These are phyloP conservation scores for Ceratonia siliqua DNA, from an alignment of 306 rosid species.

Conservation along the genomic window DNA sequence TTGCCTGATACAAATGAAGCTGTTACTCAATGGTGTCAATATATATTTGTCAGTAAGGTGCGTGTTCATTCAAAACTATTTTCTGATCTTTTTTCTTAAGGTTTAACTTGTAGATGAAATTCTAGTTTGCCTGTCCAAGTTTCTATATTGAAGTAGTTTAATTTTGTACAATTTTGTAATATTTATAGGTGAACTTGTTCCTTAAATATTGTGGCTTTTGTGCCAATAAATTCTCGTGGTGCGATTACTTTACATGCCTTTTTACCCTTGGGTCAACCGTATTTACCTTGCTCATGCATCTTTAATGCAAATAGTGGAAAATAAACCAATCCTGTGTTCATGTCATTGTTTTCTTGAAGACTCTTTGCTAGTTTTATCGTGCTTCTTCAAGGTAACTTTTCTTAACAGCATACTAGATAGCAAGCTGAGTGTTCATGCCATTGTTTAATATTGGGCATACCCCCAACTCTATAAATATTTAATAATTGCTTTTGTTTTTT, in stretches of 20 bases:
- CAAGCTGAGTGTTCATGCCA: too few relatives aligned
- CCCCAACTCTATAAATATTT: too few relatives aligned
- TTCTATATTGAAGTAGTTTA: background rate
- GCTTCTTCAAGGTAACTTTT: too few relatives aligned
- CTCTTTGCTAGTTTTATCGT: too few relatives aligned
- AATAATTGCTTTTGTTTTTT: too few relatives aligned
- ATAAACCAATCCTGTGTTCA: constrained; percentile 60
- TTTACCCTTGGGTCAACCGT: constrained; percentile 72
- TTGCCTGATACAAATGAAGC: constrained; percentile 81
- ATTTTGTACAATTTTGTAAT: background rate
- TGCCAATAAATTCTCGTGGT: background rate
- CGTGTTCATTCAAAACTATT: constrained; percentile 13
- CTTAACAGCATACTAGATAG: too few relatives aligned
- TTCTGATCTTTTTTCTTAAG: too few relatives aligned
- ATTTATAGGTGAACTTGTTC: background rate
- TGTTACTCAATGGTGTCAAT: constrained; percentile 91
- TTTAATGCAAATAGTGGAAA: constrained; percentile 81
- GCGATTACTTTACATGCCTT: constrained; percentile 49
- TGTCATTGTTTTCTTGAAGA: too few relatives aligned
- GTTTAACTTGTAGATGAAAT: too few relatives aligned
- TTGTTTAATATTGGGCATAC: too few relatives aligned
- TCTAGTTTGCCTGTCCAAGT: too few relatives aligned
- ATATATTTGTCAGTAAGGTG: constrained; percentile 77
- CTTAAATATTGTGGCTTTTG: background rate
- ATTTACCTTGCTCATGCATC: constrained; percentile 80